phyloP scores from a whole-genome alignment of 768 basidiomycete species.

The Suillus sp. region DNA sequence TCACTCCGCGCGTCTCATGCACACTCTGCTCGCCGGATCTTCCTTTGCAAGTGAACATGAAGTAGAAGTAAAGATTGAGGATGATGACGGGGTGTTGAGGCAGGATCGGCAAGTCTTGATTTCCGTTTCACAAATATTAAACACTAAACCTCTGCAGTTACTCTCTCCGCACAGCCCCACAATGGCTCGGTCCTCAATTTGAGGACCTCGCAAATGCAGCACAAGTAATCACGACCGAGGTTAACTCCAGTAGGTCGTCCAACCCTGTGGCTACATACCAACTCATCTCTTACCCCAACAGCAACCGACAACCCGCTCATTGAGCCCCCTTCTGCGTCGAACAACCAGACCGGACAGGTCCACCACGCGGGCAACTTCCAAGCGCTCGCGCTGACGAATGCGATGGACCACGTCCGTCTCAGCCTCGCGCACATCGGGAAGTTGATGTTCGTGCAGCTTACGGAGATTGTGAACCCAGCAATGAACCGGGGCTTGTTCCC shows the following conservation, averaged over 20 bases:
- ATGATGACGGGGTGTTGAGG: constrained; percentile 72
- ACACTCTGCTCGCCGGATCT: constrained; percentile 67
- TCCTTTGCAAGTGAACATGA: constrained; percentile 68
- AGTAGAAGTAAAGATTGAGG: constrained; percentile 69
- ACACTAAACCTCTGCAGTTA: constrained; percentile 23
- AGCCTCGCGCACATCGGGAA: constrained; percentile 71
- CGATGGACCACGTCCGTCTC: constrained; percentile 86
- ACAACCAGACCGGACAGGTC: constrained; percentile 43
- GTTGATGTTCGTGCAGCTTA: constrained; percentile 64
- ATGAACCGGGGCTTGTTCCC: constrained; percentile 82
- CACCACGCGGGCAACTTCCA: constrained; percentile 92
- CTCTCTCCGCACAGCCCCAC: constrained; percentile 68
- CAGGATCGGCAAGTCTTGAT: constrained; percentile 71
- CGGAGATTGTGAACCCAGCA: constrained; percentile 55
- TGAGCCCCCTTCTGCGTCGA: constrained; percentile 69
- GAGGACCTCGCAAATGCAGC: constrained; percentile 74
- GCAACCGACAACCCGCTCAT: constrained; percentile 89
- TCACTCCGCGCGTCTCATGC: constrained; percentile 70
- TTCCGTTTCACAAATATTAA: neutral
- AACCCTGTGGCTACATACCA: constrained; percentile 9
- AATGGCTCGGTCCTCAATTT: constrained; percentile 85
- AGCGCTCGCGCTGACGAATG: constrained; percentile 81
- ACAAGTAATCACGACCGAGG: constrained; percentile 67
- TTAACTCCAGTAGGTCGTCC: constrained; percentile 71
- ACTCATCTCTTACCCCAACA: constrained; percentile 26